Conservation (phyloP, 768 basidiomycete genomes). For the Gymnopilus junonius region DNA sequence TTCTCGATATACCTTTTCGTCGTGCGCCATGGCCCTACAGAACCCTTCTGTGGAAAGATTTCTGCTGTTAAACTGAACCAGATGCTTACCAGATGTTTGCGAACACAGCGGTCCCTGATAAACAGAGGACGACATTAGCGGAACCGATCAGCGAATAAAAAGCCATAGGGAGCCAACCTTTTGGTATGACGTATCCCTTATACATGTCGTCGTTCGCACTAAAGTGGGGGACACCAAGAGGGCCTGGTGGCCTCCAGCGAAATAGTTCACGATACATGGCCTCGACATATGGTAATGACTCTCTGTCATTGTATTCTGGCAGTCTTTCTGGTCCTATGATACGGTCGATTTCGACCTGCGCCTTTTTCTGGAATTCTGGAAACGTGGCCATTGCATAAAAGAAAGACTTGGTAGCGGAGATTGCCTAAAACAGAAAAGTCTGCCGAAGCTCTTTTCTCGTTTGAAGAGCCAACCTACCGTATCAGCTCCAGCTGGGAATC, state of each 20-base stretch:
- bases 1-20: conserved; percentile 34
- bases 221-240: conserved; percentile 25
- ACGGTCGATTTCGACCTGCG: conserved; percentile 36
- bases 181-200: conserved; percentile 29
- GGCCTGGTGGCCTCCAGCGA: conserved; percentile 13
- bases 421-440: conserved; percentile 3
- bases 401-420: conserved; percentile 23
- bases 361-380: conserved; percentile 34
- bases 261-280: conserved; percentile 16
- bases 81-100: conserved; percentile 36
- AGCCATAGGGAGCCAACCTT: conserved; percentile 11
- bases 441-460: not conserved
- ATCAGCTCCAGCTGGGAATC: conserved; percentile 9
- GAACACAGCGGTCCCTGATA: conserved; percentile 30
- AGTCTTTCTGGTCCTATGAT: conserved; percentile 33
- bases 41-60: not conserved
- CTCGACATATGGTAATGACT: conserved; percentile 29
- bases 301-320: conserved; percentile 29
- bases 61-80: not conserved
- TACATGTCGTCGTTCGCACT: conserved; percentile 26
- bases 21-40: conserved; percentile 36
- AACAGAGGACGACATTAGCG: not conserved
- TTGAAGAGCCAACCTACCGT: conserved; percentile 8
- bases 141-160: not conserved
- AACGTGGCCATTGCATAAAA: conserved; percentile 31